Evolutionary conservation across 768 basidiomycete species (phyloP), one percentile per base, ranked within the genome.

Genomic region (Macrolepiota dolichaula): DNA sequence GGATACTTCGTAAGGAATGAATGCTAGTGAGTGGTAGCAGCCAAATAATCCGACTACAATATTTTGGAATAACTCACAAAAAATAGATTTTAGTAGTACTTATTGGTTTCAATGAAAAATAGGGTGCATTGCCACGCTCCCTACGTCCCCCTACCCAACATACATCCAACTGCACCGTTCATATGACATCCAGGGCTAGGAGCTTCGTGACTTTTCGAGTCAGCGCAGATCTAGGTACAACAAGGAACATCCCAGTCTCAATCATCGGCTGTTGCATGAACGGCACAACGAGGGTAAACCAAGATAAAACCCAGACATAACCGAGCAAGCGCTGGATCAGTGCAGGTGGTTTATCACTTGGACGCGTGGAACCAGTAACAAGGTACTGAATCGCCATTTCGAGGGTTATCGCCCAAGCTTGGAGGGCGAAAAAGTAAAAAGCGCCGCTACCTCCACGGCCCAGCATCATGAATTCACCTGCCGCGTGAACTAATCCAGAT

Each of bases 401-500:
- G 40, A 72, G 42, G 1, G 66, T 67, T 27, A 76, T 73, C 4
- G 64, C 71, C 15, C 71, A 51, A 6, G 73, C 63, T 61, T 74
- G 72, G 17, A 69, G 50, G 57, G 69, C 51, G 67, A 73, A 74
- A 65, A 75, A 76, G 4, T 25, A 6, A 12, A 74, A 58, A 27
- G 71, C 67, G 19, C 68, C 63, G 4, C 61, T 19, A 12, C 55
- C 65, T 6, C 62, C 63, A 38, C 64, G 51, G 15, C 62, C 59
- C 22, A 68, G 54, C 51, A n/a, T 62, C 68, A 72, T 70, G 64
- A 64, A 67, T 54, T 75, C 75, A n/a, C 69, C 71, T 9, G 64
- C 37, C 56, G 62, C 60, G 55, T 76, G 75, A 40, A 73, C 68
- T 24, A 71, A 36, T 9, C 64, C 71, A 9, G 75, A 74, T 40